Evolutionary conservation across 2,329 filamentous ascomycete genomes (phyloP).

Genomic region (Penicillium expansum): DNA sequence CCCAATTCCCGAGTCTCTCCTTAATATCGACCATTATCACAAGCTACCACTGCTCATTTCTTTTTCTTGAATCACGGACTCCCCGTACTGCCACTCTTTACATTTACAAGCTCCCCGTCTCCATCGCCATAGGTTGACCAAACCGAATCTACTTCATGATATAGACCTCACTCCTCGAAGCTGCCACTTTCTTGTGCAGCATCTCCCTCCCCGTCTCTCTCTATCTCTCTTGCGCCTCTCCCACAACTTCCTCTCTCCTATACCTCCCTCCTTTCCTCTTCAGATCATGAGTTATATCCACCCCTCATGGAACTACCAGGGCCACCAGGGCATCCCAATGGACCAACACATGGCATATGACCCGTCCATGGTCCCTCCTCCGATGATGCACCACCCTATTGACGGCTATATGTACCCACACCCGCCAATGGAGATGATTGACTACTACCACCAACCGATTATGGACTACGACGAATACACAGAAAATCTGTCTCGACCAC

Average conservation of each 20-base stretch:
- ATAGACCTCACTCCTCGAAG: conserved; percentile 18
- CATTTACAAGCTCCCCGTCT: conserved; percentile 6
- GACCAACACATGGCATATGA: conserved; percentile 39
- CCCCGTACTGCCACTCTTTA: conserved; percentile 12
- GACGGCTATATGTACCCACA: conserved; percentile 40
- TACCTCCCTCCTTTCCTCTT: background rate
- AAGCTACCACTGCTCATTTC: conserved; percentile 21
- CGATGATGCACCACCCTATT: conserved; percentile 40
- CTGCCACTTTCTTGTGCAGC: conserved; percentile 22
- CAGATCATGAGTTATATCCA: conserved; percentile 41
- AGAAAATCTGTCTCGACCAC: conserved; percentile 49
- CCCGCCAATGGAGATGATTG: conserved; percentile 43
- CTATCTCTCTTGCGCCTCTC: background rate
- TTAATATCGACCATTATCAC: conserved; percentile 18
- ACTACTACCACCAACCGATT: conserved; percentile 42
- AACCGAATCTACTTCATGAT: conserved; percentile 14
- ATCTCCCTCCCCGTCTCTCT: conserved; percentile 8
- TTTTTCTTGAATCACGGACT: conserved; percentile 18
- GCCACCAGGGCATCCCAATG: conserved; percentile 36
- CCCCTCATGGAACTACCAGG: conserved; percentile 37
- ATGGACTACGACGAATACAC: conserved; percentile 49
- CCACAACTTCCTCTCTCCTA: conserved; percentile 5
- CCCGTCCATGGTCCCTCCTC: conserved; percentile 35
- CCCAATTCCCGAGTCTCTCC: conserved; percentile 24
- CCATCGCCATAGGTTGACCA: background rate